Evolutionary conservation across 495 filamentous ascomycete species (phyloP).

Genomic region (Diplogelasinospora grovesii): DNA sequence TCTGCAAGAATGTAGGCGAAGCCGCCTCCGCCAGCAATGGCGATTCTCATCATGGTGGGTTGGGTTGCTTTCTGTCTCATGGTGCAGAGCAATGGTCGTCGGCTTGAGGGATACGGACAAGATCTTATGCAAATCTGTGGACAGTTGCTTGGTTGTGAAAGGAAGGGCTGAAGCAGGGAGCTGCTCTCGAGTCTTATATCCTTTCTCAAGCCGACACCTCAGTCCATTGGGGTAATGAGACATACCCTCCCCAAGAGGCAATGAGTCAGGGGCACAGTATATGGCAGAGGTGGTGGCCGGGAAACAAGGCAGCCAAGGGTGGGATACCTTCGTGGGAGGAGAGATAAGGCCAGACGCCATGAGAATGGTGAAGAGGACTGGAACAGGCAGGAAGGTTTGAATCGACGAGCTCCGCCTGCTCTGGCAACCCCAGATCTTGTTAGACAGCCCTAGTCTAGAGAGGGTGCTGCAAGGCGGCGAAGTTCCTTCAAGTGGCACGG

Average conservation of each 20-base stretch:
- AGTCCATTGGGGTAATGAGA: not conserved
- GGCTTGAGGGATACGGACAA: not conserved
- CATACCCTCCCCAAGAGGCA: not conserved
- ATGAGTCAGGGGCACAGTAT: constrained; percentile 2
- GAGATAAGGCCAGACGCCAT: not conserved
- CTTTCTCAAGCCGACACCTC: not conserved
- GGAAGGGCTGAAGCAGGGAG: not conserved
- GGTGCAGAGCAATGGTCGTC: constrained; percentile 9
- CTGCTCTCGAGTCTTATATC: not conserved
- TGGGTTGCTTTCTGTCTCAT: constrained; percentile 31
- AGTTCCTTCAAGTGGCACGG: constrained; percentile 11
- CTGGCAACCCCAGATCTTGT: constrained; percentile 3
- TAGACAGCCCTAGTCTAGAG: not conserved
- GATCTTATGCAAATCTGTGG: too few relatives aligned
- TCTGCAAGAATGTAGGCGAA: constrained; percentile 58
- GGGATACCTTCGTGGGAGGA: not conserved
- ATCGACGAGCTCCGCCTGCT: not conserved
- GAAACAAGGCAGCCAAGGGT: not conserved
- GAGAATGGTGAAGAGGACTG: not conserved
- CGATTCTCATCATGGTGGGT: constrained; percentile 58
- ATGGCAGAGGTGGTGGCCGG: not conserved
- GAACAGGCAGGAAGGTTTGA: not conserved
- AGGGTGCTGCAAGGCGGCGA: not conserved
- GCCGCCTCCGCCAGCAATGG: constrained; percentile 65
- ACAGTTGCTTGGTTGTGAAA: constrained; percentile 10